Base-by-base conservation (phyloP, 2,329 filamentous ascomycete genomes). In the Rutstroemia sp. region DNA sequence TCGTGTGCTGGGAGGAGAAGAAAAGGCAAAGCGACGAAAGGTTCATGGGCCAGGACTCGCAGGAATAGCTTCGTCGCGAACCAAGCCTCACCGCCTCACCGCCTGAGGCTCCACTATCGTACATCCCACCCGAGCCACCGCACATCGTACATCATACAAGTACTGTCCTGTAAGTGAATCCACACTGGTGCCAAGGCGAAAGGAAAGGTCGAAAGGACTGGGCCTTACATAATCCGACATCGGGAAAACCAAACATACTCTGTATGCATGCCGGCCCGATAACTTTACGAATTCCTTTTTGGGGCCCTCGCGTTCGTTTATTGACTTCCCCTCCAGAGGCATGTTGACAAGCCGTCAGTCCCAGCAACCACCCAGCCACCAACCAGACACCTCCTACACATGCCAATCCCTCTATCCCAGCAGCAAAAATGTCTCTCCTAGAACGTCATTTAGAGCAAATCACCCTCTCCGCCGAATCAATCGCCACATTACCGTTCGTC, bases 391-490 rank as follows among this genome's bases (percentile, higher is more conserved):
- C 56, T 27, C 7, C 18, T 39, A 19, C 37, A 25, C 23, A 55
- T 21, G 14, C 25, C 18, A 56, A 25, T 18, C 25, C 38, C 27
- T 48, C 56, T 30, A 9, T 30, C 66, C 38, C 10, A 41, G 6
- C 10, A 6, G 16, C 18, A 18, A 73, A 59, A 60, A 90, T 90
- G 87, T 82, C 86, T 25, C 77, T 88, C 23, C 77, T 92, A 25
- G 77, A 79, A 7, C 81, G 78, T 41, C 87, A 92, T 69, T 78
- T 92, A 25, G 87, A 90, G 74, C 87, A 91, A 71, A 91, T 92
- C 57, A 75, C 80, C 52, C 79, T 86, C 63, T 90, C 85, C n/a
- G 87, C 88, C 61, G 81, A 85, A 70, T 85, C 86, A 57, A 91
- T 92, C 62, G 80, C 86, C 59, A 83, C 85, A 52, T 79, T 92